A percentile compares a stretch with the other conserved stretches of the same genome.
phyloP scores from a whole-genome alignment of 805 yeast species.

The Lipomyces spencermartinsiae region DNA sequence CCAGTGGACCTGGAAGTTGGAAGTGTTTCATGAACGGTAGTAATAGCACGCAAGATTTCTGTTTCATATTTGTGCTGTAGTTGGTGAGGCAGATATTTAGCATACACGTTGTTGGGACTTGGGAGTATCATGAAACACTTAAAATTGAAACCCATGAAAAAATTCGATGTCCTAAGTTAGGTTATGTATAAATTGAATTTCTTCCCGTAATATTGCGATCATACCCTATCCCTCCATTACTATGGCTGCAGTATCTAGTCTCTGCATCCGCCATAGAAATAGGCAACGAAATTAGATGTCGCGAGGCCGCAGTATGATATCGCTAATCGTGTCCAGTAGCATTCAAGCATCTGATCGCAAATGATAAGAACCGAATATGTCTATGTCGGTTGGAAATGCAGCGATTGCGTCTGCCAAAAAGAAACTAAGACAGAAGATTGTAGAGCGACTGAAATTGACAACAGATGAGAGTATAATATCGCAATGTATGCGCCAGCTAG shows the following conservation, averaged over 20 bases:
- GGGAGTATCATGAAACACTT: too few relatives aligned
- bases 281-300: not conserved
- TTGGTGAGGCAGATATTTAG: too few relatives aligned
- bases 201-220: too few relatives aligned
- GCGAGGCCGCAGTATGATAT: not conserved
- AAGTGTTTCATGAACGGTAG: slow-evolving; percentile 3
- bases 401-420: slow-evolving; percentile 17
- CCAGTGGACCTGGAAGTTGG: slow-evolving; percentile 14
- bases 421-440: slow-evolving; percentile 16
- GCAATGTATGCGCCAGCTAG: slow-evolving; percentile 18
- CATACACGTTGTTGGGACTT: too few relatives aligned
- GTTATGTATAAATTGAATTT: too few relatives aligned
- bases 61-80: too few relatives aligned
- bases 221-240: too few relatives aligned
- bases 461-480: slow-evolving; percentile 17
- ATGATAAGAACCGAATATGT: not conserved
- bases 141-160: too few relatives aligned
- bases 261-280: not conserved
- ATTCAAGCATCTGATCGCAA: not conserved
- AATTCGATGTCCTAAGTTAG: too few relatives aligned
- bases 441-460: slow-evolving; percentile 5
- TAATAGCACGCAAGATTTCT: not conserved
- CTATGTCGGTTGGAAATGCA: slow-evolving; percentile 1
- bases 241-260: too few relatives aligned
- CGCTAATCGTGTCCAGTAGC: not conserved